A percentile compares a stretch with the other conserved stretches of the same genome.
Conservation (phyloP, 495 filamentous ascomycete species). For the Penicilliopsis zonata region DNA sequence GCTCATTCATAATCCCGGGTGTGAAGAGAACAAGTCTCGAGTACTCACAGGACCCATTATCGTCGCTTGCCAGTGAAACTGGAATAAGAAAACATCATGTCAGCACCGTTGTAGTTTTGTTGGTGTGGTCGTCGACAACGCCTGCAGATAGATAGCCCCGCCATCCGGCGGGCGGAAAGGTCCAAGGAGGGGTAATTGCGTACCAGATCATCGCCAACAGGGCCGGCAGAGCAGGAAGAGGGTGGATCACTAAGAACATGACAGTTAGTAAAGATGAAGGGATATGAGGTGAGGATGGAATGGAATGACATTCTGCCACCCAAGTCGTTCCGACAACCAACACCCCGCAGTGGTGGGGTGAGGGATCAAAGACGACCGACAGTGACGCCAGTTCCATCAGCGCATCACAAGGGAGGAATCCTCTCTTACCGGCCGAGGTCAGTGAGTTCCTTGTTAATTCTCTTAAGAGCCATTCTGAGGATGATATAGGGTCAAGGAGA, state of each 20-base stretch:
- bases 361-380: constrained; percentile 1
- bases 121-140: background rate
- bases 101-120: constrained; percentile 10
- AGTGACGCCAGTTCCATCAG: background rate
- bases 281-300: background rate
- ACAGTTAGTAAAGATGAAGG: constrained; percentile 2
- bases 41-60: constrained; percentile 97
- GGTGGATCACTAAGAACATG: constrained; percentile 68
- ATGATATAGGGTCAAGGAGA: constrained; percentile 18
- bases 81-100: constrained; percentile 6
- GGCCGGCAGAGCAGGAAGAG: constrained; percentile 95
- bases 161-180: constrained; percentile 6
- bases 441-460: constrained; percentile 99
- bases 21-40: too few relatives aligned
- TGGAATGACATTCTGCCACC: background rate
- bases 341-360: constrained; percentile 17
- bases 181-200: constrained; percentile 20
- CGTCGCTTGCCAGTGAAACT: constrained; percentile 99
- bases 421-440: constrained; percentile 98
- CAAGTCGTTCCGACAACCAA: too few relatives aligned
- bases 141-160: constrained; percentile 16
- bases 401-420: background rate
- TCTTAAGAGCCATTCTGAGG: constrained; percentile 87
- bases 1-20: too few relatives aligned
- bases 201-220: constrained; percentile 96